Percentiles rank a stretch among this genome's conserved stretches.
These are phyloP conservation scores for Pseudopyrenochaeta lycopersici DNA, from an alignment of 2,329 filamentous ascomycete species.

Conservation along the genomic window DNA sequence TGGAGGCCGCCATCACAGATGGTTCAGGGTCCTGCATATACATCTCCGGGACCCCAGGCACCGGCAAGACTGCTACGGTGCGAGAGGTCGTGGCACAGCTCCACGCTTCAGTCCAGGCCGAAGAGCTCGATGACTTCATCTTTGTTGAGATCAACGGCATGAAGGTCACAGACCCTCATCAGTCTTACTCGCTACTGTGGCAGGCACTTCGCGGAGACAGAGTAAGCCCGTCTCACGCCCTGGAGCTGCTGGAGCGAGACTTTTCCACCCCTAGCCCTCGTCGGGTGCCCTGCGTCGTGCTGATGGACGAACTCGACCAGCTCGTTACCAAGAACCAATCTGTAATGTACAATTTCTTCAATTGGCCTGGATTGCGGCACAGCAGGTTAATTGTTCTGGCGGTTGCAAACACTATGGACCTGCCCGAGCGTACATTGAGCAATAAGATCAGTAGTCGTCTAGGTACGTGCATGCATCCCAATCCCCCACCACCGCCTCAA, in stretches of 20 bases:
- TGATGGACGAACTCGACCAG: slow-evolving; percentile 99
- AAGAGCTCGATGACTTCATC: slow-evolving; percentile 97
- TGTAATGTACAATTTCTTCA: slow-evolving; percentile 99
- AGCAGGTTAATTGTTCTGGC: slow-evolving; percentile 94
- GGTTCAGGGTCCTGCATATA: slow-evolving; percentile 97
- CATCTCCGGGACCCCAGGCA: slow-evolving; percentile 97
- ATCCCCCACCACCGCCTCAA: slow-evolving; percentile 28
- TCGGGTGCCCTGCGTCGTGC: slow-evolving; percentile 90
- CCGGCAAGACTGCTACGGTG: slow-evolving; percentile 96
- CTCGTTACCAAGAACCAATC: slow-evolving; percentile 97
- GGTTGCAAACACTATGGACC: slow-evolving; percentile 98
- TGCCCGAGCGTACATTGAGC: slow-evolving; percentile 92
- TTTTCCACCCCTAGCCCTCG: slow-evolving; percentile 92
- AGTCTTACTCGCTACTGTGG: slow-evolving; percentile 95
- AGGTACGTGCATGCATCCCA: slow-evolving; percentile 43
- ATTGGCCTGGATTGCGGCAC: slow-evolving; percentile 93
- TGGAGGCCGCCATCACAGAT: slow-evolving; percentile 92
- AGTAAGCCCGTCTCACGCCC: slow-evolving; percentile 88
- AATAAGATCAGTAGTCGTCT: slow-evolving; percentile 95
- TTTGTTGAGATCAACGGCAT: slow-evolving; percentile 99
- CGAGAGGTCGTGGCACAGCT: slow-evolving; percentile 91
- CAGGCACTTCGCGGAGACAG: slow-evolving; percentile 93
- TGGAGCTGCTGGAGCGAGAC: slow-evolving; percentile 89
- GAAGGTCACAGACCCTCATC: slow-evolving; percentile 98
- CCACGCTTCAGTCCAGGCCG: slow-evolving; percentile 84